Evolutionary conservation across 163 green algal genomes (phyloP).

Genomic region (Chloroidium sp.): DNA sequence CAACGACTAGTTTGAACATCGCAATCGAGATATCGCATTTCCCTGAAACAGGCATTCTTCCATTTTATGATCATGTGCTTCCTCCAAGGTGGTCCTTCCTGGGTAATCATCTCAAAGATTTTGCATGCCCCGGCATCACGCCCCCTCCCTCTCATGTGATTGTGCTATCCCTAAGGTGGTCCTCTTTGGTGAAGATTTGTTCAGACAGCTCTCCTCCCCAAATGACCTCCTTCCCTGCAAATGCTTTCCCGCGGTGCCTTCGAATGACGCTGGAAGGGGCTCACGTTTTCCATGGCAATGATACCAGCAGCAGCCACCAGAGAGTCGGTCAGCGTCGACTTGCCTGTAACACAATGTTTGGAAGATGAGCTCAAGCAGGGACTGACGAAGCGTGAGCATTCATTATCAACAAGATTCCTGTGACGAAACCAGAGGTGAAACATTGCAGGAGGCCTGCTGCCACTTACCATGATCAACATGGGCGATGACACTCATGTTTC

Average conservation of each 20-base stretch:
- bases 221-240: too few relatives aligned
- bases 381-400: background rate
- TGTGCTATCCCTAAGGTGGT: too few relatives aligned
- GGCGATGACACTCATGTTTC: constrained; percentile 94
- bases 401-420: background rate
- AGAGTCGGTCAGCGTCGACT: constrained; percentile 99
- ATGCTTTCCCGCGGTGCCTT: too few relatives aligned
- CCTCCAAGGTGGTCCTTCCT: too few relatives aligned
- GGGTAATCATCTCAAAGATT: too few relatives aligned
- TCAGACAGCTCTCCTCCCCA: too few relatives aligned
- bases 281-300: constrained; percentile 90
- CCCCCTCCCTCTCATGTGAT: too few relatives aligned
- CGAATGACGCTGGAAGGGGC: background rate
- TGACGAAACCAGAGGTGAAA: background rate
- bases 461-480: constrained; percentile 93
- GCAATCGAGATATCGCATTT: background rate
- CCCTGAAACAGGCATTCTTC: too few relatives aligned
- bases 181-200: too few relatives aligned
- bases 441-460: background rate
- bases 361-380: background rate
- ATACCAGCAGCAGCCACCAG: constrained; percentile 98
- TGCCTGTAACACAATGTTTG: constrained; percentile 37
- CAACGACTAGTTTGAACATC: background rate
- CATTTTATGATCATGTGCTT: too few relatives aligned
- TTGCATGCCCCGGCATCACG: too few relatives aligned